Base-by-base conservation (phyloP, 1,284 basidiomycete genomes). In the Pseudozyma sp. region DNA sequence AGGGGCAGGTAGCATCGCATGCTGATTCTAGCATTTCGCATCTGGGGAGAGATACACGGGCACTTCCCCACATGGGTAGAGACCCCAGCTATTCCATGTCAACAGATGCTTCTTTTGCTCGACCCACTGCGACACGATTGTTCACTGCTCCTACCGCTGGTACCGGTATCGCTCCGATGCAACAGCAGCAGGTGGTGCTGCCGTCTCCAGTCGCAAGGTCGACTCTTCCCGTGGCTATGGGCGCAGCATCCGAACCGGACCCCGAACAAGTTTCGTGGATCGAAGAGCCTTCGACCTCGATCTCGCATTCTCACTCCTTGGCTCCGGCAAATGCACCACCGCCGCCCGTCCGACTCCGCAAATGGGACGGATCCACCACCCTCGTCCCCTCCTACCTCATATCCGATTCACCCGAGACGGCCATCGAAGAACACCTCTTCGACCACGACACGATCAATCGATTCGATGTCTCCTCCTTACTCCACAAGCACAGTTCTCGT, bases 351-450 rank as follows among this genome's bases (percentile, higher is more conserved):
- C 45, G 42, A 5, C 39, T 69, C 34, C 56, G 67, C 29, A 63
- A 59, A 17, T 69, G 67, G 67, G 67, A 69, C 37, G 67, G 67
- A n/a, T 33, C 53, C 11, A 39, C 35, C 3, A 44, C 37, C 1
- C 33, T 33, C 3, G 54, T 69, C 1, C 67, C 61, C 0, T 29
- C 54, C 1, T 69, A 54, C 13, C 24, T 69, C 0, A 53, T 69
- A 0, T 52, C 67, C 0, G 61, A 60, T 14, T 11, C 45, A 1
- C 47, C 53, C 0, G 67, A 69, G 11, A 7, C 0, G 4, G 53
- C 34, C 0, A 16, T 69, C 3, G 53, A 69, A 11, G 48, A 64
- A 24, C 52, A 69, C 9, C 7, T 7, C 16, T 69, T 69, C 19
- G 61, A 69, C 8, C 47, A 30, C 17, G 67, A 68, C 29, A 50